These are phyloP conservation scores for Glebionis coronaria DNA, from an alignment of 129 eudicot species.

Conservation along the genomic window DNA sequence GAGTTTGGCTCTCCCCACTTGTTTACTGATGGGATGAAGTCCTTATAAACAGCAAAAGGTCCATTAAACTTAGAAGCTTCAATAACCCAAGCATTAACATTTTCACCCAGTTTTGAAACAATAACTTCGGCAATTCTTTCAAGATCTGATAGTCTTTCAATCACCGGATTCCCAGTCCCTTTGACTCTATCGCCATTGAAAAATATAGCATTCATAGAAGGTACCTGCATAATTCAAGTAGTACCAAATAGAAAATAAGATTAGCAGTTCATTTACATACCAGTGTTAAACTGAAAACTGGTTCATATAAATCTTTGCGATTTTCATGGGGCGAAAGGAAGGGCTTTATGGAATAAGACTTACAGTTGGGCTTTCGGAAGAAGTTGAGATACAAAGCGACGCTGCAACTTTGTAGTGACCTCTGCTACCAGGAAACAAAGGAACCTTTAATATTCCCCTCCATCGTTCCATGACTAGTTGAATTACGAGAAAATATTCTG, in stretches of 20 bases:
- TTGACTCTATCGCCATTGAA: slow-evolving; percentile 83
- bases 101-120: slow-evolving; percentile 68
- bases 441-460: slow-evolving; percentile 74
- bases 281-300: too few relatives aligned
- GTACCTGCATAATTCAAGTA: slow-evolving; percentile 47
- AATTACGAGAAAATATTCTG: slow-evolving; percentile 16
- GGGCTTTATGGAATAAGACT: slow-evolving; percentile 21
- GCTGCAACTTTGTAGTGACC: slow-evolving; percentile 69
- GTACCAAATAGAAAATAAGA: neutral
- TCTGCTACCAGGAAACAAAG: slow-evolving; percentile 50
- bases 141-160: slow-evolving; percentile 78
- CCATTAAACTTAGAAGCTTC: slow-evolving; percentile 87
- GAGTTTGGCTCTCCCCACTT: slow-evolving; percentile 70
- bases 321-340: too few relatives aligned
- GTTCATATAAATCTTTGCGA: too few relatives aligned
- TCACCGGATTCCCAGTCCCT: slow-evolving; percentile 88
- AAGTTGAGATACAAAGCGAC: slow-evolving; percentile 65
- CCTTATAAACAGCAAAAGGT: slow-evolving; percentile 89
- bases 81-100: slow-evolving; percentile 76
- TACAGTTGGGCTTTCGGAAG: slow-evolving; percentile 49
- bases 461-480: slow-evolving; percentile 67
- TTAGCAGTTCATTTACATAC: neutral
- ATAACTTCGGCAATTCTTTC: slow-evolving; percentile 62
- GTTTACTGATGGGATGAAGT: slow-evolving; percentile 70
- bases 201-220: slow-evolving; percentile 77